Conservation (phyloP, 1,284 basidiomycete genomes). For the Papiliotrema nemorosa region DNA sequence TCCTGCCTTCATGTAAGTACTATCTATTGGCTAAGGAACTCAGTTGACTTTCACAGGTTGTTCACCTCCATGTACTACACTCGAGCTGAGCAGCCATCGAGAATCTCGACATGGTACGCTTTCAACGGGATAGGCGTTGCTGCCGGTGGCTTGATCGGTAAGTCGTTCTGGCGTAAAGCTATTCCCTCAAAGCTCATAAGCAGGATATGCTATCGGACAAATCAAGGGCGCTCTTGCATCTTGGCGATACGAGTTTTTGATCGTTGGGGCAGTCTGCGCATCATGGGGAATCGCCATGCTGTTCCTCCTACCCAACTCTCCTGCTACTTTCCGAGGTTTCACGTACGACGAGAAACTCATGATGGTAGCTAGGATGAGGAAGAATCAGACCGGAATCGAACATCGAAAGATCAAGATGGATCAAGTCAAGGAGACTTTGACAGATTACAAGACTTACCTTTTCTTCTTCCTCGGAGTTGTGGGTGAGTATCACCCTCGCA, state of each 20-base stretch:
- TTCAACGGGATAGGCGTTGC: slow-evolving; percentile 49
- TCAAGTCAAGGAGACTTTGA: slow-evolving; percentile 49
- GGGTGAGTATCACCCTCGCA: slow-evolving; percentile 4
- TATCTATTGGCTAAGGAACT: neutral
- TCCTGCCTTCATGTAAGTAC: slow-evolving; percentile 26
- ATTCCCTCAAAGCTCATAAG: neutral
- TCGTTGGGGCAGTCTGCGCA: slow-evolving; percentile 44
- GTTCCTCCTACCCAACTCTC: slow-evolving; percentile 45
- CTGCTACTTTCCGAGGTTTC: slow-evolving; percentile 41
- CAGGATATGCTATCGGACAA: slow-evolving; percentile 29
- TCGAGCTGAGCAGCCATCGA: slow-evolving; percentile 43
- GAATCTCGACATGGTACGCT: slow-evolving; percentile 45
- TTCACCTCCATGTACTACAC: slow-evolving; percentile 46
- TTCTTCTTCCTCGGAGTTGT: slow-evolving; percentile 44
- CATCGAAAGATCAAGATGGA: slow-evolving; percentile 47
- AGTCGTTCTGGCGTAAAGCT: neutral
- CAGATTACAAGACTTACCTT: slow-evolving; percentile 43
- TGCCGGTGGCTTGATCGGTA: slow-evolving; percentile 35
- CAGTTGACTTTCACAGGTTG: slow-evolving; percentile 24
- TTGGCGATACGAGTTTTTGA: slow-evolving; percentile 50
- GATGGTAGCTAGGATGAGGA: slow-evolving; percentile 48
- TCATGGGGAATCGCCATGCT: slow-evolving; percentile 41
- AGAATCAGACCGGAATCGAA: slow-evolving; percentile 50
- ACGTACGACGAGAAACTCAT: slow-evolving; percentile 48
- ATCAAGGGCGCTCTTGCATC: slow-evolving; percentile 45